Evolutionary conservation across 225 moss, liverwort and hornwort genomes (phyloP).

Genomic region (Marchantia polymorpha): DNA sequence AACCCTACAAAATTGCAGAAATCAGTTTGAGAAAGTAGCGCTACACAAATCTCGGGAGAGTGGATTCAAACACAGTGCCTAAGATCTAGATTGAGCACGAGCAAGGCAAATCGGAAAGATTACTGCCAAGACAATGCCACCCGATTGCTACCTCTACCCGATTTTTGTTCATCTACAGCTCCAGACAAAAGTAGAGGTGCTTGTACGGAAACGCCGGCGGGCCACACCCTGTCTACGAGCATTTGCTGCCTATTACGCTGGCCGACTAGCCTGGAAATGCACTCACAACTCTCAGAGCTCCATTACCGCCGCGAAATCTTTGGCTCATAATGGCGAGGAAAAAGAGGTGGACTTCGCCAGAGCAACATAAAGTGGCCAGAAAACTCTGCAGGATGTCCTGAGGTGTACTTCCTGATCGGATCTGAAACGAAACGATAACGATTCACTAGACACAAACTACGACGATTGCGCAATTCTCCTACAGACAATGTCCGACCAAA

Average conservation of each 20-base stretch:
- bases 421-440: neutral
- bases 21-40: neutral
- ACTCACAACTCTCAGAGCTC: neutral
- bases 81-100: neutral
- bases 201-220: neutral
- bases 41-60: neutral
- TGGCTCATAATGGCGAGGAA: neutral
- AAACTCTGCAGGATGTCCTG: neutral
- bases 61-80: neutral
- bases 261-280: neutral
- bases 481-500: constrained; percentile 5
- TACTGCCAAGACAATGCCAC: neutral
- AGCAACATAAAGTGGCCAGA: neutral
- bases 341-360: neutral
- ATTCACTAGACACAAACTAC: neutral
- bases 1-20: neutral
- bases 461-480: neutral
- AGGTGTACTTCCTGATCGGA: neutral
- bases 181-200: neutral
- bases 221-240: neutral
- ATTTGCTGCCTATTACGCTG: neutral
- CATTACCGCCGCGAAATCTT: neutral
- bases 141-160: neutral
- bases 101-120: neutral
- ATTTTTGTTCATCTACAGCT: neutral